These are phyloP conservation scores for Volvox reticuliferus DNA, from an alignment of 139 green algal species.

Conservation along the genomic window DNA sequence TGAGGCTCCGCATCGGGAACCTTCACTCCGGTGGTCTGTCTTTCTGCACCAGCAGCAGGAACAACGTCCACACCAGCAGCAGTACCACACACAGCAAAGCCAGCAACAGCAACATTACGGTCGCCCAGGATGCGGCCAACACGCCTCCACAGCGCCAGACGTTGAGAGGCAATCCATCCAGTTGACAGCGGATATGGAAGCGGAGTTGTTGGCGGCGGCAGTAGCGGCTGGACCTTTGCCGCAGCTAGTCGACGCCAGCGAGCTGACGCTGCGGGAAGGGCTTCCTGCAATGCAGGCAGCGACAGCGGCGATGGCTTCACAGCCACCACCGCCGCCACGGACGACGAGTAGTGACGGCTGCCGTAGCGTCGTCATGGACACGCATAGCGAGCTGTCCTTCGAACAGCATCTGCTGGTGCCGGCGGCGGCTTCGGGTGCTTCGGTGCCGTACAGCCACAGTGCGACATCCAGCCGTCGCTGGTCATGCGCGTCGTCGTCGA, in stretches of 20 bases:
- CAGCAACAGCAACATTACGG: no score
- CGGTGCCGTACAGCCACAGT: not conserved
- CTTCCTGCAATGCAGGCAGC: not conserved
- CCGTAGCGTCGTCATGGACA: not conserved
- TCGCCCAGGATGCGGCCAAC: no score
- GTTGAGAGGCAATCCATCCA: not conserved
- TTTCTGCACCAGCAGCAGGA: not conserved
- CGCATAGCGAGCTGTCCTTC: conserved; percentile 1
- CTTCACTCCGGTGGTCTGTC: not conserved
- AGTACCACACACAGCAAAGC: not conserved
- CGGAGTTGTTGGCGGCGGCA: no score
- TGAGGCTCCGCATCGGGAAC: not conserved
- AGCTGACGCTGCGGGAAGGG: not conserved
- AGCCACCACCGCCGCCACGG: not conserved
- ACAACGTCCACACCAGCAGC: not conserved
- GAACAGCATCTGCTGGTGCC: not conserved
- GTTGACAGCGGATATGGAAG: not conserved
- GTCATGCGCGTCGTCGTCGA: not conserved
- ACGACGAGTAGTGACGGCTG: no score
- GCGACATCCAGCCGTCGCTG: not conserved
- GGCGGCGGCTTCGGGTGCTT: not conserved
- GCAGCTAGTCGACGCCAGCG: not conserved
- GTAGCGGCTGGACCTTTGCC: not conserved
- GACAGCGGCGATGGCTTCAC: not conserved
- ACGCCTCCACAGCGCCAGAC: no score